phyloP scores from a whole-genome alignment of 2,329 filamentous ascomycete species.

The Colletotrichum cordylinicola region DNA sequence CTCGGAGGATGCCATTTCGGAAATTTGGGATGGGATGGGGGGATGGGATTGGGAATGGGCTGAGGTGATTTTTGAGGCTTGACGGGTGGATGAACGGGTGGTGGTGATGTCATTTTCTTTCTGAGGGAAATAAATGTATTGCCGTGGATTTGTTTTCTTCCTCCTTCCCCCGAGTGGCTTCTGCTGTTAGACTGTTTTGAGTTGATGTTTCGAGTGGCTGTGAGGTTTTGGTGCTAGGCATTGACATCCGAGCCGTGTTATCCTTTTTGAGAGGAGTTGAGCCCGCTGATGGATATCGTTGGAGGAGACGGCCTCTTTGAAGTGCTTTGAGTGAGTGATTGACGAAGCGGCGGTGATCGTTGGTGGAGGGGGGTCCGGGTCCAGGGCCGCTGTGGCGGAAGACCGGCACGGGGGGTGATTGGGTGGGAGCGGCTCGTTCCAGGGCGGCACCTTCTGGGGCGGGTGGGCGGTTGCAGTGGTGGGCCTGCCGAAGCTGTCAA shows the following conservation, averaged over 20 bases:
- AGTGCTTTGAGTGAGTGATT: neutral
- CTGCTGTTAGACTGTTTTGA: neutral
- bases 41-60: neutral
- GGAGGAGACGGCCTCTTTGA: neutral
- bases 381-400: neutral
- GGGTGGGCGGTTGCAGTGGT: neutral
- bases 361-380: neutral
- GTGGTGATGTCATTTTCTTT: conserved; percentile 8
- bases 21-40: neutral
- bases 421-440: neutral
- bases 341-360: neutral
- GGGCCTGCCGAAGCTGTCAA: conserved; percentile 5
- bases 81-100: neutral
- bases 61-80: neutral
- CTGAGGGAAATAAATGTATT: neutral
- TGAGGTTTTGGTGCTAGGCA: neutral
- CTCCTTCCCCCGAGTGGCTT: neutral
- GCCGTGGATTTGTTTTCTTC: neutral
- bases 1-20: neutral
- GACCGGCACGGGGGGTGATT: conserved; percentile 14
- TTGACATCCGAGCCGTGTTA: conserved; percentile 3
- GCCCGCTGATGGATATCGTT: neutral
- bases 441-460: neutral
- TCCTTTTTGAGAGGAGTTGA: neutral
- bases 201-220: neutral